Percentiles rank a stretch among this genome's conserved stretches.
These are phyloP conservation scores for Saccharum hybrid DNA, from an alignment of 202 grass and related monocot species.

Conservation along the genomic window DNA sequence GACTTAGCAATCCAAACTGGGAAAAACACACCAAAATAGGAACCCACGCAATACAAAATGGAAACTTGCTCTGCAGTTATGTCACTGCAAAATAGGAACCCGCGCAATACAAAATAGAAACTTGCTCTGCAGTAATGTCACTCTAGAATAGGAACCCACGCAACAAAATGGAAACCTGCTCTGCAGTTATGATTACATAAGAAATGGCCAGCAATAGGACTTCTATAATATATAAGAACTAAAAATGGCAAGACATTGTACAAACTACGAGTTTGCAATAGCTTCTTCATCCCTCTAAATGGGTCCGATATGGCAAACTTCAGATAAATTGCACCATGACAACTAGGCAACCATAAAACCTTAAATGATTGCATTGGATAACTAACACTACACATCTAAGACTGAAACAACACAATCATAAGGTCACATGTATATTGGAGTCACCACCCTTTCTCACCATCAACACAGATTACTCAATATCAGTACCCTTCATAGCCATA, in stretches of 20 bases:
- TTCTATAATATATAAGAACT: background rate
- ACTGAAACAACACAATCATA: background rate
- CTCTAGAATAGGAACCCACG: background rate
- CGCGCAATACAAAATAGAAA: background rate
- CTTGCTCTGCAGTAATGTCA: background rate
- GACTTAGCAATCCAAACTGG: background rate
- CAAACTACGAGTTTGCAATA: background rate
- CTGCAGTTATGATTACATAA: background rate
- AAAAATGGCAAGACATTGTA: background rate
- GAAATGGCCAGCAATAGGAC: background rate
- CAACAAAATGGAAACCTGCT: background rate
- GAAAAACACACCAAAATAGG: background rate
- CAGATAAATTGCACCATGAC: too few species aligned
- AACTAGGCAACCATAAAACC: background rate
- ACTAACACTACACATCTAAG: background rate
- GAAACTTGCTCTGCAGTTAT: background rate
- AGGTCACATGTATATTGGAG: background rate
- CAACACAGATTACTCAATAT: background rate
- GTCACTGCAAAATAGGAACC: background rate
- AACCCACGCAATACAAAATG: background rate
- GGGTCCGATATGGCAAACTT: background rate
- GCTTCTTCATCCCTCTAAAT: constrained; percentile 3
- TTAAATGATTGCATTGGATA: background rate
- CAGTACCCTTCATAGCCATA: background rate
- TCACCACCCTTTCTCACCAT: background rate